Evolutionary conservation across 2,329 filamentous ascomycete genomes (phyloP), one percentile per base, ranked within the genome.

Genomic region (Colletotrichum theobromicola): DNA sequence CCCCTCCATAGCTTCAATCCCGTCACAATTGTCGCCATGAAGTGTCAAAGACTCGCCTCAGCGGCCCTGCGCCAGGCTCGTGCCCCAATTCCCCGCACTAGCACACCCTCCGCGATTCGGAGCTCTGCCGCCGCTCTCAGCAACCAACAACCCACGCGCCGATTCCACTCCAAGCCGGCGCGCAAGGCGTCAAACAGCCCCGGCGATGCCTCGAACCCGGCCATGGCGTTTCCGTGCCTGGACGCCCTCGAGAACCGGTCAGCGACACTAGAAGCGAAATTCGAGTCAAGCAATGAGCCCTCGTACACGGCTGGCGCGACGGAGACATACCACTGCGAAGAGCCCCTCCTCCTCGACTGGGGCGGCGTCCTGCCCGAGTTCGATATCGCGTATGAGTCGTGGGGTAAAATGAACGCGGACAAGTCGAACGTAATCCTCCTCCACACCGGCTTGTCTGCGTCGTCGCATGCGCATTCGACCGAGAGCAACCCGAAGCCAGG

Each of bases 401-500:
- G 96, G 96, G 96, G 96, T 4, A 86, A 86, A 37, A 86, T 98
- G 82, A 98, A 98, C 81, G 85, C 88, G 21, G 92, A 95, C 84
- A 94, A 90, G 83, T 95, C 92, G 81, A 99, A 99, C 83, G 95
- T 93, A 5, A 97, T 99, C 76, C 89, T 99, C 10, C 86, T 99
- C 3, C 95, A 98, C 82, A 99, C 97, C 0, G 97, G 97, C 10
- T 89, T 99, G 7, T 98, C 96, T 1, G 97, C 97, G n/a, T 98
- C 96, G 8, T 98, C 96, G 72, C 97, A 99, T 85, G 97, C 97
- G 3, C 96, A 96, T 81, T 98, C 95, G 72, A 98, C 96, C n/a
- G 89, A 91, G 67, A 87, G 88, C 12, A 99, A 99, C 83, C 90
- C 94, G 0, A 94, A 96, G 82, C 94, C 95, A 0, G 97, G 97